Evolutionary conservation across 495 filamentous ascomycete species (phyloP).

Genomic region (Amphirosellinia nigrospora): DNA sequence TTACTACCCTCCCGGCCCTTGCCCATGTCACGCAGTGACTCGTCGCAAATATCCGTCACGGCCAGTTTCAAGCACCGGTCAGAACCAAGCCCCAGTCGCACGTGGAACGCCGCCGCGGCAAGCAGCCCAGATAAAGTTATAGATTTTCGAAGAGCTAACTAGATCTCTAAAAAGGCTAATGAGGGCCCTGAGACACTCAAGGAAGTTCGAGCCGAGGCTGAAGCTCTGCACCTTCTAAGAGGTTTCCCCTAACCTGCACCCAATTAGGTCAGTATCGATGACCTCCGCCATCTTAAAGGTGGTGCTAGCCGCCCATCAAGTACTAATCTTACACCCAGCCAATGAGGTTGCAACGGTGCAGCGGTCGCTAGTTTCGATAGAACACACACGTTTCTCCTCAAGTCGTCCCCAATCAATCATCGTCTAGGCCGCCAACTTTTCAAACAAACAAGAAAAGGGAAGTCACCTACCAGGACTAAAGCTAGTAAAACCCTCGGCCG

Average conservation of each 20-base stretch:
- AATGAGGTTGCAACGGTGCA: no score
- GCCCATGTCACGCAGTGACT: slow-evolving; percentile 79
- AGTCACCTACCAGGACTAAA: no score
- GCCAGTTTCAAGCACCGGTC: slow-evolving; percentile 78
- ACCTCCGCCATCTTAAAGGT: slow-evolving; percentile 78
- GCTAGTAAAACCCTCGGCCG: no score
- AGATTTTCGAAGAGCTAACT: slow-evolving; percentile 76
- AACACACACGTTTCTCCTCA: no score
- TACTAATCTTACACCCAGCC: slow-evolving; percentile 72
- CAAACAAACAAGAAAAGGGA: no score
- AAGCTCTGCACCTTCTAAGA: slow-evolving; percentile 76
- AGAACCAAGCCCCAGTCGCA: slow-evolving; percentile 54
- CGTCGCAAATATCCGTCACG: slow-evolving; percentile 79
- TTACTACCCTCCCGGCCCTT: slow-evolving; percentile 61
- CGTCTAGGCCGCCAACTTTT: no score
- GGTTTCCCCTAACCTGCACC: slow-evolving; percentile 65
- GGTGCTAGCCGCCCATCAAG: slow-evolving; percentile 59
- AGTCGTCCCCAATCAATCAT: no score
- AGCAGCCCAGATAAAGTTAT: slow-evolving; percentile 69
- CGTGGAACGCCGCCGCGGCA: slow-evolving; percentile 56
- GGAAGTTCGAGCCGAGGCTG: slow-evolving; percentile 81
- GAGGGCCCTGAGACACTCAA: slow-evolving; percentile 97
- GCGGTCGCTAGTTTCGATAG: no score
- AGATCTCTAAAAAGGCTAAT: slow-evolving; percentile 83
- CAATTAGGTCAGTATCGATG: slow-evolving; percentile 86